Conservation (phyloP, 2,329 filamentous ascomycete genomes). For the Stagonosporopsis chrysanthemi region DNA sequence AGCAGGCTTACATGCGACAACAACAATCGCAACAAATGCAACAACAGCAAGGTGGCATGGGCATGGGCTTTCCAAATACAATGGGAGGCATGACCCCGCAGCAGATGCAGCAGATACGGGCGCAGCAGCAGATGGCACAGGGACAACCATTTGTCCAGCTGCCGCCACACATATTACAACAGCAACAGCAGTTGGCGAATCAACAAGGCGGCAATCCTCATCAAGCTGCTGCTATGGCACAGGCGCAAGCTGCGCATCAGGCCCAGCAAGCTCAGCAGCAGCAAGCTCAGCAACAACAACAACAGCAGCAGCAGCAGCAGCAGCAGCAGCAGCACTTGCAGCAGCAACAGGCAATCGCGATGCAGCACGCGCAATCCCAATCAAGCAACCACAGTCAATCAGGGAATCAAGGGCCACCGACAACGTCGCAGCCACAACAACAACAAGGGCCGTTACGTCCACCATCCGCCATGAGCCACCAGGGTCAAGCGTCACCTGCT, state of each 20-base stretch:
- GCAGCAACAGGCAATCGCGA: conserved; percentile 51
- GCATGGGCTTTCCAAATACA: conserved; percentile 62
- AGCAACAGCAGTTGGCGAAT: conserved; percentile 55
- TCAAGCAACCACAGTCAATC: conserved; percentile 58
- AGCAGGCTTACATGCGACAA: conserved; percentile 56
- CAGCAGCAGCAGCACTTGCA: conserved; percentile 52
- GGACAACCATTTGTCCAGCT: conserved; percentile 36
- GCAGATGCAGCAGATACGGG: conserved; percentile 44
- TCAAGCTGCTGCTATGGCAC: conserved; percentile 53
- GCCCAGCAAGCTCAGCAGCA: conserved; percentile 54
- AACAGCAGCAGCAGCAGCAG: conserved; percentile 53
- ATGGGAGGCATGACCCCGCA: conserved; percentile 59
- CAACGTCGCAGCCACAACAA: conserved; percentile 45
- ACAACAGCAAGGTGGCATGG: conserved; percentile 63
- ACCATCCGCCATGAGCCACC: conserved; percentile 49
- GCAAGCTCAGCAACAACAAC: conserved; percentile 50
- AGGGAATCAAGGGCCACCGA: conserved; percentile 49
- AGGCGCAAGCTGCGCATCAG: conserved; percentile 55
- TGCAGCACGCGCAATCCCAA: conserved; percentile 60
- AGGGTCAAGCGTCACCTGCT: conserved; percentile 51
- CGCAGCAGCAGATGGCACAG: conserved; percentile 36
- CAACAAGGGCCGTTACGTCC: conserved; percentile 50
- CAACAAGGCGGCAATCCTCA: conserved; percentile 48
- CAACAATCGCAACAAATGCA: conserved; percentile 62
- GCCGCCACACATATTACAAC: conserved; percentile 52